A percentile compares a stretch with the other conserved stretches of the same genome.
Evolutionary conservation across 1,139 yeast species (phyloP).

Genomic region (Scheffersomyces illinoinensis): DNA sequence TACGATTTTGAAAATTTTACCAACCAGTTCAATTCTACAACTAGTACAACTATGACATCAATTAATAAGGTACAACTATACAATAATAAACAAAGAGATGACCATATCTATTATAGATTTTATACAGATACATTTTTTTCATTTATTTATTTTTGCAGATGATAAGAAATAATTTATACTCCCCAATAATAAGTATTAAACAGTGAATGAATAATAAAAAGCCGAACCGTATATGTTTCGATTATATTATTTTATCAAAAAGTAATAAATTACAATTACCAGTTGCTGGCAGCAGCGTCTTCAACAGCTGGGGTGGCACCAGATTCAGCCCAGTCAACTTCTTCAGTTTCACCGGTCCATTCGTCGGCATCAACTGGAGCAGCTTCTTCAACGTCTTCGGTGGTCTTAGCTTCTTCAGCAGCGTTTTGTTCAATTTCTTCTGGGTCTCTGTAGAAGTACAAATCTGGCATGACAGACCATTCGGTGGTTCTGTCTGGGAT

Average conservation of each 20-base stretch:
- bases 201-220: not conserved
- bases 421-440: slow-evolving; percentile 94
- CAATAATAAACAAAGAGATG: slow-evolving; percentile 9
- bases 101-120: not conserved
- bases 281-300: slow-evolving; percentile 71
- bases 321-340: slow-evolving; percentile 63
- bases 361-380: slow-evolving; percentile 55
- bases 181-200: slow-evolving; percentile 9
- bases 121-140: slow-evolving; percentile 6
- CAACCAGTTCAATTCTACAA: too few species aligned
- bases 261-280: slow-evolving; percentile 32
- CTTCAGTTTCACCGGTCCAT: slow-evolving; percentile 62
- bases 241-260: slow-evolving; percentile 11
- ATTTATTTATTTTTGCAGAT: slow-evolving; percentile 10
- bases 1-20: too few species aligned
- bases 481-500: slow-evolving; percentile 95
- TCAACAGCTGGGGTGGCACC: slow-evolving; percentile 72
- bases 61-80: slow-evolving; percentile 23
- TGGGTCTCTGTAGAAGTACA: slow-evolving; percentile 99
- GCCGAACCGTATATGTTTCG: not conserved
- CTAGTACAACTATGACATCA: slow-evolving; percentile 13
- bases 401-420: slow-evolving; percentile 61
- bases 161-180: slow-evolving; percentile 11
- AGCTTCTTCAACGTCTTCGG: slow-evolving; percentile 51
- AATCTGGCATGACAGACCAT: slow-evolving; percentile 99